Evolutionary conservation across 75 land plant genomes (phyloP), one percentile per base, ranked within the genome.

Genomic region (Picea glauca): DNA sequence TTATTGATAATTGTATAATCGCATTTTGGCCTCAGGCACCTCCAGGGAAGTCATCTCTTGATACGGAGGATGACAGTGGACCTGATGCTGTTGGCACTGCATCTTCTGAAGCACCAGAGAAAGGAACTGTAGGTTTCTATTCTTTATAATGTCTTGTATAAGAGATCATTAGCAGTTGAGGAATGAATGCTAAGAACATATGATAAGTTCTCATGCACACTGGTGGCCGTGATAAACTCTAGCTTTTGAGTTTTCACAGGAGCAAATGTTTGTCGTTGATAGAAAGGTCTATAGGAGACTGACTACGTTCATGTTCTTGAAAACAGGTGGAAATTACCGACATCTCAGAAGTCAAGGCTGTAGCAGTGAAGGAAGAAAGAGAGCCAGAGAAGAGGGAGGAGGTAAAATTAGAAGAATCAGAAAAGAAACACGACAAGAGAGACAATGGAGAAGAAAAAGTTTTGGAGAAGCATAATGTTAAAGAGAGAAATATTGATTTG

Each of bases 11-110:
- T 76, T 21, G 58, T 30, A 18, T 76, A 26, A 74, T 81, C 77
- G 40, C 13, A 4, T 15, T 13, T 17, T 77, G 74, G n/a, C 74
- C 70, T 11, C 84, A 89, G 93, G 93, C 88, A 76, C 89, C 91
- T 58, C 93, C 90, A 1, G 76, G 58, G 43, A 83, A 80, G 78
- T 79, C 81, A 23, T 88, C 88, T 11, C 86, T 50, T 43, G 75
- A 73, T 50, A 43, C 90, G 23, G 93, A 89, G 26, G 85, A 85
- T 60, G 91, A 87, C 13, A 83, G 78, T 59, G 62, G 60, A 32
- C 54, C 57, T 3, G 80, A 80, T 63, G 77, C 66, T 76, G 65
- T 56, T n/a, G 63, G 50, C 60, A 73, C 75, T 73, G 80, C 74
- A 6, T 76, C 83, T 50, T 21, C 84, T 73, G 68, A 59, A 63